Percentiles rank a stretch among this genome's conserved stretches.
Conservation (phyloP, 2,329 filamentous ascomycete genomes). For the Rosellinia necatrix region DNA sequence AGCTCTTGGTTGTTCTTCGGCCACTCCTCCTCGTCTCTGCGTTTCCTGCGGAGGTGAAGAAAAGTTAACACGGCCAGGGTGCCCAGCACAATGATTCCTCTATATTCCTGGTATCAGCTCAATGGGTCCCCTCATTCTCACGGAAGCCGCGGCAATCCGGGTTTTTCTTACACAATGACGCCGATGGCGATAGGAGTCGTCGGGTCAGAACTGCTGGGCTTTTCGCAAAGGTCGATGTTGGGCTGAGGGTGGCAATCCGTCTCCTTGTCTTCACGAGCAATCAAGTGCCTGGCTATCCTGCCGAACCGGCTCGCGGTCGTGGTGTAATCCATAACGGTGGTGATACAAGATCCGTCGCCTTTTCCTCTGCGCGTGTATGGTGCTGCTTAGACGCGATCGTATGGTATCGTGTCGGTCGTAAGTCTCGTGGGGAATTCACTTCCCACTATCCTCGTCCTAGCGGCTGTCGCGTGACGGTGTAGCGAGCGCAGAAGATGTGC, state of each 20-base stretch:
- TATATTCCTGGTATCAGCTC: slow-evolving; percentile 20
- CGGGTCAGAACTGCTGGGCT: slow-evolving; percentile 29
- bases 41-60: slow-evolving; percentile 36
- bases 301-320: slow-evolving; percentile 21
- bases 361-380: background rate
- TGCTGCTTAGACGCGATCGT: background rate
- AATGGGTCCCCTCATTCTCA: too few species aligned
- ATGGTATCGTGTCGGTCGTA: background rate
- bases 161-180: slow-evolving; percentile 31
- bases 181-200: slow-evolving; percentile 33
- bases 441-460: background rate
- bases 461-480: background rate
- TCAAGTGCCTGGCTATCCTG: slow-evolving; percentile 28
- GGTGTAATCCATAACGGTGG: slow-evolving; percentile 21
- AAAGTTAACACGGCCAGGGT: slow-evolving; percentile 29
- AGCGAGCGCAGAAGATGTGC: slow-evolving; percentile 4
- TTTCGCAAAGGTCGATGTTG: slow-evolving; percentile 39
- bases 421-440: background rate
- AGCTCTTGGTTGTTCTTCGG: slow-evolving; percentile 40
- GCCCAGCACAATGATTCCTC: slow-evolving; percentile 30
- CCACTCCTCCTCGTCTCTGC: slow-evolving; percentile 36
- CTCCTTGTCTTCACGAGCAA: slow-evolving; percentile 26
- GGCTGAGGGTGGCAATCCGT: slow-evolving; percentile 34
- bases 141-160: background rate
- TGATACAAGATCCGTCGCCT: background rate